Evolutionary conservation across 768 basidiomycete species (phyloP).

Genomic region (Gautieria morchelliformis): DNA sequence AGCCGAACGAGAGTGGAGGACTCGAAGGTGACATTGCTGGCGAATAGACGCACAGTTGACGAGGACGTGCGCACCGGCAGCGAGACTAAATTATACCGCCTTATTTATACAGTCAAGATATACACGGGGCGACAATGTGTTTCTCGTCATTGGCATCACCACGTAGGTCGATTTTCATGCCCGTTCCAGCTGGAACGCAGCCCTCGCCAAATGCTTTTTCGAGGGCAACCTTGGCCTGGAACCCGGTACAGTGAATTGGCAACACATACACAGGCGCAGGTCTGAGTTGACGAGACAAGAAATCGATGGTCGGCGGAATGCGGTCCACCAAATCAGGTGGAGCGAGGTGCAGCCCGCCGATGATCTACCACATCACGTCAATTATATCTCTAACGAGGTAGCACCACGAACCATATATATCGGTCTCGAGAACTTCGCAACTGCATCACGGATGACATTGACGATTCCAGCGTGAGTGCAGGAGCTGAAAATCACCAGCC

Average conservation of each 20-base stretch:
- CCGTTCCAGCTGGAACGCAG: slow-evolving; percentile 71
- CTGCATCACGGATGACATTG: slow-evolving; percentile 69
- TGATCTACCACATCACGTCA: slow-evolving; percentile 34
- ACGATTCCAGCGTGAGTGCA: slow-evolving; percentile 80
- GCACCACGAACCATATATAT: slow-evolving; percentile 56
- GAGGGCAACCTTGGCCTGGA: slow-evolving; percentile 64
- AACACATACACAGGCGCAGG: slow-evolving; percentile 64
- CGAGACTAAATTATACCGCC: background rate
- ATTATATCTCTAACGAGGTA: background rate
- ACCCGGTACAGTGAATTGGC: slow-evolving; percentile 82
- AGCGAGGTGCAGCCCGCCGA: slow-evolving; percentile 81
- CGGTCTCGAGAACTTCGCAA: slow-evolving; percentile 51
- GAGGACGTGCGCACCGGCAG: background rate
- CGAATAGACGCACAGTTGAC: background rate
- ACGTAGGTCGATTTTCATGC: slow-evolving; percentile 48
- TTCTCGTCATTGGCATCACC: slow-evolving; percentile 22
- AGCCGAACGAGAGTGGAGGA: background rate
- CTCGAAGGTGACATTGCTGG: background rate
- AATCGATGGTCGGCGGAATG: slow-evolving; percentile 61
- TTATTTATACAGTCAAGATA: slow-evolving; percentile 1
- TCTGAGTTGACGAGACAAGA: slow-evolving; percentile 47
- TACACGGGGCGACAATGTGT: slow-evolving; percentile 14
- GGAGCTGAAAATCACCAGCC: slow-evolving; percentile 78
- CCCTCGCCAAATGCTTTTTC: slow-evolving; percentile 61
- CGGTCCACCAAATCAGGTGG: slow-evolving; percentile 54